phyloP scores from a whole-genome alignment of 306 rosid genomes.

The Astragalus membranaceus region DNA sequence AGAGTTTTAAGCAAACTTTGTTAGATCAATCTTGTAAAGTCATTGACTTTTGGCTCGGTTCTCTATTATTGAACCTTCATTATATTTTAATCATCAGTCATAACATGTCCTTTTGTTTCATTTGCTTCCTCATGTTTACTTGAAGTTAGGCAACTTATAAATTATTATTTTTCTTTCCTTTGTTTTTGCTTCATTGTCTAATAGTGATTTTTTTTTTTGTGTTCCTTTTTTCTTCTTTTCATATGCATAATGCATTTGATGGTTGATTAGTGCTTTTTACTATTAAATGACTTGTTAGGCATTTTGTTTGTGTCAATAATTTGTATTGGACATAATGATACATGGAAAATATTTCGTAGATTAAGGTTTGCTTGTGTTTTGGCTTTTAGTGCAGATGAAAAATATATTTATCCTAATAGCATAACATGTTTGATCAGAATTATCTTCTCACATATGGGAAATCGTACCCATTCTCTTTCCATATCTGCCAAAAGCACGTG shows the following conservation, averaged over 20 bases:
- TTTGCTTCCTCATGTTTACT: neutral
- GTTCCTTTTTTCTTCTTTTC: neutral
- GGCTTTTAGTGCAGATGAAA: neutral
- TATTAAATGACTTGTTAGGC: neutral
- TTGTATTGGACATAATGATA: slow-evolving; percentile 9
- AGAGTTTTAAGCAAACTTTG: neutral
- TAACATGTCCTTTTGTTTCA: neutral
- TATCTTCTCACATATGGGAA: neutral
- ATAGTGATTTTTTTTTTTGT: neutral
- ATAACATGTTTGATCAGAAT: neutral
- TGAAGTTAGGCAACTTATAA: neutral
- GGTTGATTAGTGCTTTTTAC: neutral
- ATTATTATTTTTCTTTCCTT: neutral
- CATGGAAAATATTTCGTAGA: neutral
- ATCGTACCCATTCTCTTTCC: neutral
- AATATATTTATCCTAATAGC: neutral
- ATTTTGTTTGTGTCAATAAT: neutral
- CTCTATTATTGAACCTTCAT: neutral
- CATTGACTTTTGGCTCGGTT: neutral
- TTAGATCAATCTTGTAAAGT: neutral
- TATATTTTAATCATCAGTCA: neutral
- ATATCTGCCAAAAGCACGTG: neutral
- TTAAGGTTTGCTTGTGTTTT: neutral
- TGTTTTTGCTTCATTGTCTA: neutral
- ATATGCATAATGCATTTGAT: neutral